These are phyloP conservation scores for Alternaria angustiovoidea DNA, from an alignment of 2,329 filamentous ascomycete genomes.

Conservation along the genomic window DNA sequence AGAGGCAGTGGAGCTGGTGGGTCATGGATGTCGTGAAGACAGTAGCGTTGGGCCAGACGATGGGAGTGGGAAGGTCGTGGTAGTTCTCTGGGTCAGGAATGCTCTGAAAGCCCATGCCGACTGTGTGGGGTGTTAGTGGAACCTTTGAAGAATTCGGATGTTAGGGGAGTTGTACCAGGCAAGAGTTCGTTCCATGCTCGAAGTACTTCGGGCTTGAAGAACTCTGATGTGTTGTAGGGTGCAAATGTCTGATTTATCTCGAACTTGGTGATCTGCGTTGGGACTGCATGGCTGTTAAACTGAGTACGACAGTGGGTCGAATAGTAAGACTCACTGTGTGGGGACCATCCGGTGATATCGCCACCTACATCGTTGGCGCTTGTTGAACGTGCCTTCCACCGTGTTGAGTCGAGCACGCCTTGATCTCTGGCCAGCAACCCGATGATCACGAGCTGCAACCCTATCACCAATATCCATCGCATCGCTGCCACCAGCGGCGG, in stretches of 20 bases:
- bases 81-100: slow-evolving; percentile 39
- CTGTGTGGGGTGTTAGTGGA: slow-evolving; percentile 11
- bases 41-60: slow-evolving; percentile 44
- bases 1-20: slow-evolving; percentile 47
- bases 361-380: slow-evolving; percentile 44
- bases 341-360: slow-evolving; percentile 45
- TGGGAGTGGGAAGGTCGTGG: slow-evolving; percentile 45
- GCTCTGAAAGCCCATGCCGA: slow-evolving; percentile 47
- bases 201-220: slow-evolving; percentile 45
- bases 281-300: slow-evolving; percentile 28
- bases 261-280: slow-evolving; percentile 45
- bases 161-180: slow-evolving; percentile 22
- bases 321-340: slow-evolving; percentile 33
- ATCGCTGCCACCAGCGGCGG: slow-evolving; percentile 25
- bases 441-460: slow-evolving; percentile 42
- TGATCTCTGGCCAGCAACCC: slow-evolving; percentile 42
- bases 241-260: slow-evolving; percentile 47
- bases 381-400: slow-evolving; percentile 28
- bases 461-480: slow-evolving; percentile 43
- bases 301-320: not conserved
- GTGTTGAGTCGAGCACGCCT: slow-evolving; percentile 33
- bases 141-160: too few species aligned
- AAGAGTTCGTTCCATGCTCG: slow-evolving; percentile 46
- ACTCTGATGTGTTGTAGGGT: slow-evolving; percentile 47
- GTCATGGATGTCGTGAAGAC: slow-evolving; percentile 49